These are phyloP conservation scores for Camelina sativa DNA, from an alignment of 345 rosid genomes.

Conservation along the genomic window DNA sequence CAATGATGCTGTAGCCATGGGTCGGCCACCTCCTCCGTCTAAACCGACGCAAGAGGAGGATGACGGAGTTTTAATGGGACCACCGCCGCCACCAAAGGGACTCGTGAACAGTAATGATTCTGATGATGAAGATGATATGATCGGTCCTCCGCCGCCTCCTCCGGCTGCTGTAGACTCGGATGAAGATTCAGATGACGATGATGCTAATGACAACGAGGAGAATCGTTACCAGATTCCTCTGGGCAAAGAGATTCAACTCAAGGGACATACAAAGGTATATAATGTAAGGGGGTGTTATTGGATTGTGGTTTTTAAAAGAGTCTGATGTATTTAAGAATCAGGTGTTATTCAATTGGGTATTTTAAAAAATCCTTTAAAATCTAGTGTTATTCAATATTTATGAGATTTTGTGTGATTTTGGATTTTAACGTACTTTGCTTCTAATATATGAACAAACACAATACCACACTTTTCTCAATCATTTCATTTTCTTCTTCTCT, in stretches of 20 bases:
- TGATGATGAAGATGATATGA: constrained; percentile 51
- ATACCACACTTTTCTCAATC: too few relatives aligned
- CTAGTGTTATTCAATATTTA: too few relatives aligned
- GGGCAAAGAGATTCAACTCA: constrained; percentile 89
- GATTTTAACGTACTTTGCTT: too few relatives aligned
- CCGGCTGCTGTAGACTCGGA: constrained; percentile 51
- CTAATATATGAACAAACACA: too few relatives aligned
- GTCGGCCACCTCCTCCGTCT: constrained; percentile 49
- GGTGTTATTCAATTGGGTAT: too few relatives aligned
- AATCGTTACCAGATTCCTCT: constrained; percentile 67
- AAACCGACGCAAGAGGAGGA: constrained; percentile 24
- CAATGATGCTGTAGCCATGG: constrained; percentile 34
- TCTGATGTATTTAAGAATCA: too few relatives aligned
- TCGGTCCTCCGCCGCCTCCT: constrained; percentile 70
- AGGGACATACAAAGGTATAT: constrained; percentile 83
- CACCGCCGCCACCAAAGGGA: constrained; percentile 52
- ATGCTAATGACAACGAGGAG: constrained; percentile 54
- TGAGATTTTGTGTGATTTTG: too few relatives aligned
- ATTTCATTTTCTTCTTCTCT: too few relatives aligned
- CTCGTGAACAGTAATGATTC: constrained; percentile 32
- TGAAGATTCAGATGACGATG: constrained; percentile 55
- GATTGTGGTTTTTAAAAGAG: too few relatives aligned
- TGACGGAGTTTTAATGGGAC: constrained; percentile 57
- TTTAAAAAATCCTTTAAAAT: too few relatives aligned
- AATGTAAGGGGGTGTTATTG: too few relatives aligned